phyloP scores from a whole-genome alignment of 306 rosid species.

The Prunus davidiana region DNA sequence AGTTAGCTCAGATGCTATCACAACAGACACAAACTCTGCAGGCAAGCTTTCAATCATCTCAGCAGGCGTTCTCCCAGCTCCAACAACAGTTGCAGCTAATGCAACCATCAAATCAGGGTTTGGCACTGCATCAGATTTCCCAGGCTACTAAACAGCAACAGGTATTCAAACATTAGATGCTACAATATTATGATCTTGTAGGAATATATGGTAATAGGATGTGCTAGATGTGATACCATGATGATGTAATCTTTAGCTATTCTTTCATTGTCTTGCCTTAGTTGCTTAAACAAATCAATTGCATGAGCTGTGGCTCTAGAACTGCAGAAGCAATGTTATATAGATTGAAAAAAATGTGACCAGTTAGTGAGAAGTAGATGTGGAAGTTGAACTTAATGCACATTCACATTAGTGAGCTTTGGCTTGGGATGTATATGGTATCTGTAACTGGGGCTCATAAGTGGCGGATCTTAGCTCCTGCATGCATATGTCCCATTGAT shows the following conservation, averaged over 20 bases:
- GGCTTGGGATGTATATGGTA: neutral
- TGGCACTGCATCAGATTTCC: conserved; percentile 52
- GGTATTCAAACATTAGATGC: conserved; percentile 39
- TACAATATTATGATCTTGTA: neutral
- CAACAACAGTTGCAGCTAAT: conserved; percentile 84
- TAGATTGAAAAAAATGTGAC: neutral
- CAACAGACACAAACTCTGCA: conserved; percentile 88
- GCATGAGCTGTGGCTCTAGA: neutral
- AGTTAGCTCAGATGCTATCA: conserved; percentile 84
- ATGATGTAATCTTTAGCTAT: neutral
- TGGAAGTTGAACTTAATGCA: neutral
- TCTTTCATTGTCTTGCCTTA: neutral
- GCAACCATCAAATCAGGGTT: conserved; percentile 78
- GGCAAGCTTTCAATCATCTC: conserved; percentile 95
- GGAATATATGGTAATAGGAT: neutral
- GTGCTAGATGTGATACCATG: neutral
- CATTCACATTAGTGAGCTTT: neutral
- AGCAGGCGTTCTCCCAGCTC: conserved; percentile 91
- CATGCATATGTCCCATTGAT: neutral
- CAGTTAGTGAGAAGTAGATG: neutral
- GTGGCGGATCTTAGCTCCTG: neutral
- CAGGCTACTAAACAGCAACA: conserved; percentile 69
- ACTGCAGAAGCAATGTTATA: neutral
- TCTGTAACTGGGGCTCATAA: neutral
- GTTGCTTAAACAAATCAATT: neutral